A percentile compares a stretch with the other conserved stretches of the same genome.
Evolutionary conservation across 2,329 filamentous ascomycete species (phyloP).

Genomic region (Akanthomyces lecanii): DNA sequence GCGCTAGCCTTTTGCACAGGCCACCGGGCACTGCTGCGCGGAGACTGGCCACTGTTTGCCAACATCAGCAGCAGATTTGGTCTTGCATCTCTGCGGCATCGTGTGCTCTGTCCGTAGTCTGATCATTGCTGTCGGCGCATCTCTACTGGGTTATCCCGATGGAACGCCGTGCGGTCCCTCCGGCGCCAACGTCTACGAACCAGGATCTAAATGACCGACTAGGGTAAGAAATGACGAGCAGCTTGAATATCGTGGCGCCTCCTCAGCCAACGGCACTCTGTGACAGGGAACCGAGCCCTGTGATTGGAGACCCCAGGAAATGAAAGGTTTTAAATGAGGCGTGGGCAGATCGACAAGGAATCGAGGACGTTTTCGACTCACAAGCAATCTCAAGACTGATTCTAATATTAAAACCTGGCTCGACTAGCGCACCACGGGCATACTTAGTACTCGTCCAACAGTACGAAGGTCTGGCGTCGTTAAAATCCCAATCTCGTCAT

Average conservation of each 20-base stretch:
- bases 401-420: background rate
- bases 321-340: constrained; percentile 10
- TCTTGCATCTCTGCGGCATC: background rate
- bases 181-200: background rate
- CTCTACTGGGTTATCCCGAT: background rate
- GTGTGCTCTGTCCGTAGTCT: too few relatives aligned
- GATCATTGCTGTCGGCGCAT: background rate
- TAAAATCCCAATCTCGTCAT: background rate
- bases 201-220: constrained; percentile 3
- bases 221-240: constrained; percentile 14
- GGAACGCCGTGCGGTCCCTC: background rate
- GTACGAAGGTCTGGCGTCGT: background rate
- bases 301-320: constrained; percentile 12
- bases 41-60: background rate
- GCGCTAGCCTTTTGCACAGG: background rate
- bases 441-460: background rate
- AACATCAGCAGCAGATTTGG: background rate
- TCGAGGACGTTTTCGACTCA: background rate
- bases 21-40: background rate
- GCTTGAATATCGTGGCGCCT: background rate
- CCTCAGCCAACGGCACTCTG: background rate
- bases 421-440: background rate
- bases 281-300: background rate
- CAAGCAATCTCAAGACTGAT: background rate
- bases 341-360: constrained; percentile 11